These are phyloP conservation scores for Pythium brachiatum DNA, from an alignment of 352 stramenopile genomes.

Conservation along the genomic window DNA sequence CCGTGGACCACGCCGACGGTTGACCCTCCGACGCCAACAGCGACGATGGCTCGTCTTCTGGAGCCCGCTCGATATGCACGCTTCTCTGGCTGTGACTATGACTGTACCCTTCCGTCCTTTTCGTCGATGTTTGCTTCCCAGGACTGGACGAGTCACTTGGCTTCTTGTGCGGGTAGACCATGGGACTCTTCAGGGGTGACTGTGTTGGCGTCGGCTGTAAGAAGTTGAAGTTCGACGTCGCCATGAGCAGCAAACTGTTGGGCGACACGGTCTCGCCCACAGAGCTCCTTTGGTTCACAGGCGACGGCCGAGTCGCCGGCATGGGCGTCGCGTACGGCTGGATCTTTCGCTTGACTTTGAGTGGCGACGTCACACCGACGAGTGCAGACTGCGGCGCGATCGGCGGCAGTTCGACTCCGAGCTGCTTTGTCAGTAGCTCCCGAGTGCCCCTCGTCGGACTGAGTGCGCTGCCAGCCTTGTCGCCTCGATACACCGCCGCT, in stretches of 20 bases:
- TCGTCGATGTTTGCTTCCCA: neutral
- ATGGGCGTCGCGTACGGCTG: conserved; percentile 32
- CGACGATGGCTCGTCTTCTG: neutral
- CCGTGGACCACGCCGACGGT: conserved; percentile 22
- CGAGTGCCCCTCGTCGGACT: conserved; percentile 8
- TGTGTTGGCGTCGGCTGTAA: conserved; percentile 7
- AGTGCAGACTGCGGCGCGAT: conserved; percentile 22
- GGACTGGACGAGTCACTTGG: neutral
- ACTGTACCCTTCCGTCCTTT: neutral
- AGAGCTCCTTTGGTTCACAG: neutral
- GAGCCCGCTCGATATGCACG: neutral
- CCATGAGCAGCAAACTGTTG: conserved; percentile 15
- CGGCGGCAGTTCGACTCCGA: conserved; percentile 56
- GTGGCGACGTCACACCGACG: conserved; percentile 25
- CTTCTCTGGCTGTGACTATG: neutral
- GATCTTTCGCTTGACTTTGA: conserved; percentile 48
- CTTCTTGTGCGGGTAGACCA: neutral
- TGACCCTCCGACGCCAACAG: neutral
- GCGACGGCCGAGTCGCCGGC: neutral
- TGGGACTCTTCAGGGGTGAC: neutral
- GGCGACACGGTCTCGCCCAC: neutral
- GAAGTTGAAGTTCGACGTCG: conserved; percentile 21
- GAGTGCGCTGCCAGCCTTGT: neutral
- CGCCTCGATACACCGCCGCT: conserved; percentile 34
- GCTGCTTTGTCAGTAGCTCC: conserved; percentile 44